Evolutionary conservation across 2,329 filamentous ascomycete genomes (phyloP).

Genomic region (Cryoendolithus antarcticus): DNA sequence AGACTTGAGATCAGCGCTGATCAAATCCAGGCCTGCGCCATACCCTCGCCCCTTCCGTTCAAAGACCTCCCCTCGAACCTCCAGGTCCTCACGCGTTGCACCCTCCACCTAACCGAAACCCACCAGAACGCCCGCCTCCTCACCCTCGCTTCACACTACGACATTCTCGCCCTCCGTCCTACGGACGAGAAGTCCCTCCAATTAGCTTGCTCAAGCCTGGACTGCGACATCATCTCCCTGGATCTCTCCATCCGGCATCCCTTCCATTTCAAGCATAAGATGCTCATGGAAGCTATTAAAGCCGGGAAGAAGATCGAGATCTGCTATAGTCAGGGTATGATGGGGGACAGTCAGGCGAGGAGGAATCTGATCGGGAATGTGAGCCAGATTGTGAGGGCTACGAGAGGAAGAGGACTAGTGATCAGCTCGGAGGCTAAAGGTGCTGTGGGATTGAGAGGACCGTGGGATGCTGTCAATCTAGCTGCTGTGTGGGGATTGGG

Average conservation of each 20-base stretch:
- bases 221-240: conserved; percentile 75
- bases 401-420: conserved; percentile 70
- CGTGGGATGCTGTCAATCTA: conserved; percentile 82
- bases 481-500: conserved; percentile 76
- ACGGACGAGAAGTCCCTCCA: conserved; percentile 74
- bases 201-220: conserved; percentile 64
- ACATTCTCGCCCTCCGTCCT: conserved; percentile 77
- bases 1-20: conserved; percentile 6
- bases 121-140: conserved; percentile 71
- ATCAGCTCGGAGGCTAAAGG: conserved; percentile 66
- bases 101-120: conserved; percentile 63
- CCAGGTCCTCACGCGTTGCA: conserved; percentile 69
- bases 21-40: conserved; percentile 29
- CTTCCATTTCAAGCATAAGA: conserved; percentile 79
- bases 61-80: conserved; percentile 42
- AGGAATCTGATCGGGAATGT: conserved; percentile 77
- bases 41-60: conserved; percentile 36
- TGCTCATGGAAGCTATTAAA: conserved; percentile 67
- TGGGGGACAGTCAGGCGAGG: conserved; percentile 50
- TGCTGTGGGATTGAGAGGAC: conserved; percentile 59
- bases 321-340: conserved; percentile 63
- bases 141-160: conserved; percentile 59
- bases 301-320: conserved; percentile 81
- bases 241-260: conserved; percentile 66
- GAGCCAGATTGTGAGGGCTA: conserved; percentile 65